A percentile compares a stretch with the other conserved stretches of the same genome.
phyloP scores from a whole-genome alignment of 305 asterid genomes.

The Solanum hybrid region DNA sequence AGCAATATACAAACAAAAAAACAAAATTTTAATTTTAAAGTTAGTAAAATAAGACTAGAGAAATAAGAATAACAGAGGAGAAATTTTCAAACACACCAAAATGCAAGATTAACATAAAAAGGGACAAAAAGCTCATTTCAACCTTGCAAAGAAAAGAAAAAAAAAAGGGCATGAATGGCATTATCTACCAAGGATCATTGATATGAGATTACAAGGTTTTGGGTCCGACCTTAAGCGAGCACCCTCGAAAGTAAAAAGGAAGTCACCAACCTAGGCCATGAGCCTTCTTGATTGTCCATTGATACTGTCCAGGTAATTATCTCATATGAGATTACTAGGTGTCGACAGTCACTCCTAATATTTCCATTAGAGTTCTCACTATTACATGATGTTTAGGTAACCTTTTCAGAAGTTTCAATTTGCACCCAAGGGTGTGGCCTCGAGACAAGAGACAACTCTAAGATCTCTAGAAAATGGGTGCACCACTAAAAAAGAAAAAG shows the following conservation, averaged over 20 bases:
- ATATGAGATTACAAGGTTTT: background rate
- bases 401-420: background rate
- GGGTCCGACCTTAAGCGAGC: background rate
- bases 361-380: background rate
- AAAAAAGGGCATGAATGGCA: background rate
- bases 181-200: background rate
- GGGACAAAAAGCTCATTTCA: background rate
- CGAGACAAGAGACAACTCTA: background rate
- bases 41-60: background rate
- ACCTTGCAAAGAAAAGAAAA: background rate
- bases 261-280: background rate
- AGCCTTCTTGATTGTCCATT: background rate
- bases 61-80: background rate
- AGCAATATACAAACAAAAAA: slow-evolving; percentile 8
- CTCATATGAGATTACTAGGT: background rate
- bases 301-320: background rate
- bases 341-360: background rate
- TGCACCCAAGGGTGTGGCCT: background rate
- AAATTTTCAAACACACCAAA: background rate
- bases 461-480: background rate
- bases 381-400: background rate
- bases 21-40: background rate
- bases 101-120: background rate
- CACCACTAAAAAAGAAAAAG: background rate
- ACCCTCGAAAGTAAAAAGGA: background rate